Conservation (phyloP, 2,329 filamentous ascomycete genomes). For the Tolypocladium sp. region DNA sequence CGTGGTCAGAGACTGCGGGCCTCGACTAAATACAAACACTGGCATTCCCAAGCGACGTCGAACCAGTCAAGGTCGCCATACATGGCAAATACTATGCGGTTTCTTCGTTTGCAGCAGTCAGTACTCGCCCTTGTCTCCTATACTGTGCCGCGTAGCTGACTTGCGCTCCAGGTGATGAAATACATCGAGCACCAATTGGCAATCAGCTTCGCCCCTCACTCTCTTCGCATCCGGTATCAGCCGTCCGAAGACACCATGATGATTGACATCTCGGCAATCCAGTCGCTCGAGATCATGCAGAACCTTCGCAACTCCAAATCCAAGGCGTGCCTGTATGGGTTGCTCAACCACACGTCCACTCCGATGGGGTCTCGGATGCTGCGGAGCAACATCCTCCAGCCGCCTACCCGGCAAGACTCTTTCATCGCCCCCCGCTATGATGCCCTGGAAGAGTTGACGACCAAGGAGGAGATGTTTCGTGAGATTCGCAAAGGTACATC, state of each 20-base stretch:
- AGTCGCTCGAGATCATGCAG: slow-evolving; percentile 81
- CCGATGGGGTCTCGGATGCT: slow-evolving; percentile 83
- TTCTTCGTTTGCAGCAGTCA: slow-evolving; percentile 76
- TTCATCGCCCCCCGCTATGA: slow-evolving; percentile 68
- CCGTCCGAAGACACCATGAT: slow-evolving; percentile 90
- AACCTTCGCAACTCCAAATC: slow-evolving; percentile 73
- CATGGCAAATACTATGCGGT: slow-evolving; percentile 80
- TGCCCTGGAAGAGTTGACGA: slow-evolving; percentile 72
- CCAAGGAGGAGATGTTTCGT: slow-evolving; percentile 78
- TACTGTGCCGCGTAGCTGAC: slow-evolving; percentile 2
- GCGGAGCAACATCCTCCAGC: slow-evolving; percentile 79
- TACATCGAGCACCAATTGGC: slow-evolving; percentile 66
- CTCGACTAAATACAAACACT: slow-evolving; percentile 69
- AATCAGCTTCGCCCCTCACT: slow-evolving; percentile 37
- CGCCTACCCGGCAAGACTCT: slow-evolving; percentile 58
- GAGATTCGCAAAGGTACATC: slow-evolving; percentile 57
- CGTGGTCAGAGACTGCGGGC: slow-evolving; percentile 74
- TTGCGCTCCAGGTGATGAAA: slow-evolving; percentile 56
- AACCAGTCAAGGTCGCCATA: slow-evolving; percentile 70
- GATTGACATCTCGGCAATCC: slow-evolving; percentile 83
- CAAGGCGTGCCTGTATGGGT: slow-evolving; percentile 71
- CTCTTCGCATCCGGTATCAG: slow-evolving; percentile 69
- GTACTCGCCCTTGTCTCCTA: slow-evolving; percentile 16
- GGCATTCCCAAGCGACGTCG: slow-evolving; percentile 72
- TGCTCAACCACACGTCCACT: slow-evolving; percentile 77